Evolutionary conservation across 768 basidiomycete species (phyloP).

Genomic region (Basidioascus undulatus): DNA sequence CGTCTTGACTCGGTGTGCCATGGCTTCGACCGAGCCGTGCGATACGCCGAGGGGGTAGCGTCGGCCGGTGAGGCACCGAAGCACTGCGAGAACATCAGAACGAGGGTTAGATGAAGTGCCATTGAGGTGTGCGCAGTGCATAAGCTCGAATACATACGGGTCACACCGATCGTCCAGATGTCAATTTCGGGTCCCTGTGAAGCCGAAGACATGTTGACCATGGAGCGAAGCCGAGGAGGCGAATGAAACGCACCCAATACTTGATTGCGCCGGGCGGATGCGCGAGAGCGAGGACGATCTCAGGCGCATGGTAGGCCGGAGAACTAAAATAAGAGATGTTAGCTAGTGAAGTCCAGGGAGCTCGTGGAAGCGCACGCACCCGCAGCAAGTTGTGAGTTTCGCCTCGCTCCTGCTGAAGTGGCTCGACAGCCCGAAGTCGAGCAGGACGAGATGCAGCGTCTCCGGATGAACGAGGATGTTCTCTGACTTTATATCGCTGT

Average conservation of each 20-base stretch:
- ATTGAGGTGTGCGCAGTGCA: no score
- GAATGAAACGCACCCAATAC: conserved; percentile 20
- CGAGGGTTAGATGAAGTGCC: no score
- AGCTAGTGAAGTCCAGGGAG: background rate
- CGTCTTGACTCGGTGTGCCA: conserved; percentile 18
- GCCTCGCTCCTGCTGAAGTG: conserved; percentile 19
- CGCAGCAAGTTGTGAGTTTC: conserved; percentile 24
- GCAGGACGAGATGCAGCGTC: conserved; percentile 19
- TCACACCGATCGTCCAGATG: conserved; percentile 23
- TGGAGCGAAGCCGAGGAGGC: background rate
- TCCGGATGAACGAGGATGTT: conserved; percentile 15
- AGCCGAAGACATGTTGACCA: background rate
- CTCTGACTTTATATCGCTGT: conserved; percentile 6
- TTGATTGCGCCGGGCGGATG: conserved; percentile 18
- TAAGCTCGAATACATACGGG: no score
- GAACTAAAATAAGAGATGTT: background rate
- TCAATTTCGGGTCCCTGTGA: conserved; percentile 22
- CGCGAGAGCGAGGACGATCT: conserved; percentile 19
- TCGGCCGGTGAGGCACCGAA: conserved; percentile 17
- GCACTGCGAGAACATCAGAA: no score
- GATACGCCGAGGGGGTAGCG: conserved; percentile 22
- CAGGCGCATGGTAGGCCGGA: conserved; percentile 19
- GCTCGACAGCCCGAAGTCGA: conserved; percentile 24
- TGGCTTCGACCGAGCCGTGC: conserved; percentile 16
- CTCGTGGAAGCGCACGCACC: conserved; percentile 8